These are phyloP conservation scores for Rhodamnia argentea DNA, from an alignment of 345 rosid genomes.

Conservation along the genomic window DNA sequence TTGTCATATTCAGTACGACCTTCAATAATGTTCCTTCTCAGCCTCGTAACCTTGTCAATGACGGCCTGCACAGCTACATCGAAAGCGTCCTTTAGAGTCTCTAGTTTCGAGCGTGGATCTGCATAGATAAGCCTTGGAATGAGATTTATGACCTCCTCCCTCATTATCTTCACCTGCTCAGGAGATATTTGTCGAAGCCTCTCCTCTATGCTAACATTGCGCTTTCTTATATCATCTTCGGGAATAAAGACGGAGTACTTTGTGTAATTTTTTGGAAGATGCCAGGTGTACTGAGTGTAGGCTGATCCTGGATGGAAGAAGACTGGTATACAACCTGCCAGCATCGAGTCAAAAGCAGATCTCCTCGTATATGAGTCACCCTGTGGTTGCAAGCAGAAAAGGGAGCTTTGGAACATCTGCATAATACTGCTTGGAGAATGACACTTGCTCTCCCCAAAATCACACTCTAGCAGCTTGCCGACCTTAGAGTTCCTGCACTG, in stretches of 20 bases:
- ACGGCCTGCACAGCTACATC: slow-evolving; percentile 37
- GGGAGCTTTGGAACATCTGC: slow-evolving; percentile 45
- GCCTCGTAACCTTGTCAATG: slow-evolving; percentile 35
- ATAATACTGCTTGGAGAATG: slow-evolving; percentile 45
- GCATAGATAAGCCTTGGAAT: slow-evolving; percentile 37
- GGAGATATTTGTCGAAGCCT: slow-evolving; percentile 24
- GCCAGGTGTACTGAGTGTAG: slow-evolving; percentile 45
- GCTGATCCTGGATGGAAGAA: slow-evolving; percentile 42
- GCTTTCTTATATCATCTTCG: slow-evolving; percentile 28
- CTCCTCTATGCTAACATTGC: slow-evolving; percentile 30
- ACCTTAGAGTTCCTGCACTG: slow-evolving; percentile 1
- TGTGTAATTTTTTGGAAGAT: slow-evolving; percentile 29
- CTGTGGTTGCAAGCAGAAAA: slow-evolving; percentile 43
- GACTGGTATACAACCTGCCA: slow-evolving; percentile 30
- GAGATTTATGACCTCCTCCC: slow-evolving; percentile 34
- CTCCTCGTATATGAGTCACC: slow-evolving; percentile 43
- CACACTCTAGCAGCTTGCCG: slow-evolving; percentile 10
- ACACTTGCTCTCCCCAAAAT: slow-evolving; percentile 39
- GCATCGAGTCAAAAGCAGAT: slow-evolving; percentile 43
- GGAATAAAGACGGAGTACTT: slow-evolving; percentile 40
- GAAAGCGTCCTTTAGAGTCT: slow-evolving; percentile 33
- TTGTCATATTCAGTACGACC: slow-evolving; percentile 14
- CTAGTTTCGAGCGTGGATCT: slow-evolving; percentile 35
- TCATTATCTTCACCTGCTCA: slow-evolving; percentile 35
- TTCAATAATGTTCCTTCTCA: slow-evolving; percentile 28